Evolutionary conservation across 1,139 yeast species (phyloP).

Genomic region (Torulaspora globosa): DNA sequence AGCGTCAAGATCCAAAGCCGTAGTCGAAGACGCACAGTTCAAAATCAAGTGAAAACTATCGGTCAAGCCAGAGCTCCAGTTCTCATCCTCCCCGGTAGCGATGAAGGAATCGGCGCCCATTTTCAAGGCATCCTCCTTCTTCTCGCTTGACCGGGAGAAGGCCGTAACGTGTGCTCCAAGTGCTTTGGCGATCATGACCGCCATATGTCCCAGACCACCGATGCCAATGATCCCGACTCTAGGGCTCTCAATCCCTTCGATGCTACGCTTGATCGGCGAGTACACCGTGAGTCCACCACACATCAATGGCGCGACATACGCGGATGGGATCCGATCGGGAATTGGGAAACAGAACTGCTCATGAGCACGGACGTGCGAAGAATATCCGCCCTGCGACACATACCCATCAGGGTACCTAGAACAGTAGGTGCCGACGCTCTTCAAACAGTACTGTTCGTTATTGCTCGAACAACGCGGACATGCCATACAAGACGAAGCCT

Average conservation of each 20-base stretch:
- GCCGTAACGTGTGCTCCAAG: conserved; percentile 56
- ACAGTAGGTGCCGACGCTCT: conserved; percentile 45
- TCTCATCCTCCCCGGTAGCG: conserved; percentile 45
- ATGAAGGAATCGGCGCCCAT: conserved; percentile 53
- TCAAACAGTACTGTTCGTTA: conserved; percentile 48
- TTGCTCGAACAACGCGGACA: conserved; percentile 44
- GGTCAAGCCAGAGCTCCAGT: conserved; percentile 40
- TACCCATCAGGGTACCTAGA: conserved; percentile 43
- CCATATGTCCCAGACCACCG: conserved; percentile 63
- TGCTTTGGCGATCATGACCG: conserved; percentile 53
- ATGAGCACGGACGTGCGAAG: conserved; percentile 47
- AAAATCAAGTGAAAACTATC: conserved; percentile 46
- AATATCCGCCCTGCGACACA: conserved; percentile 53
- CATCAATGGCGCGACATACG: conserved; percentile 48
- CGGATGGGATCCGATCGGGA: conserved; percentile 44
- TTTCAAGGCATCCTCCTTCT: conserved; percentile 49
- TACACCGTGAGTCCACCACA: conserved; percentile 54
- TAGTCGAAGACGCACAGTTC: conserved; percentile 49
- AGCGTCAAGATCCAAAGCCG: conserved; percentile 39
- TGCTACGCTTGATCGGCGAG: conserved; percentile 47
- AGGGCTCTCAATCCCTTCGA: conserved; percentile 39
- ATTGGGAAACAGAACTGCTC: conserved; percentile 48
- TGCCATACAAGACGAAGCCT: conserved; percentile 43
- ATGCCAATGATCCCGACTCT: conserved; percentile 54
- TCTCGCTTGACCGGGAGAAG: conserved; percentile 47